phyloP scores from a whole-genome alignment of 495 filamentous ascomycete genomes.

The Penicillium steckii region DNA sequence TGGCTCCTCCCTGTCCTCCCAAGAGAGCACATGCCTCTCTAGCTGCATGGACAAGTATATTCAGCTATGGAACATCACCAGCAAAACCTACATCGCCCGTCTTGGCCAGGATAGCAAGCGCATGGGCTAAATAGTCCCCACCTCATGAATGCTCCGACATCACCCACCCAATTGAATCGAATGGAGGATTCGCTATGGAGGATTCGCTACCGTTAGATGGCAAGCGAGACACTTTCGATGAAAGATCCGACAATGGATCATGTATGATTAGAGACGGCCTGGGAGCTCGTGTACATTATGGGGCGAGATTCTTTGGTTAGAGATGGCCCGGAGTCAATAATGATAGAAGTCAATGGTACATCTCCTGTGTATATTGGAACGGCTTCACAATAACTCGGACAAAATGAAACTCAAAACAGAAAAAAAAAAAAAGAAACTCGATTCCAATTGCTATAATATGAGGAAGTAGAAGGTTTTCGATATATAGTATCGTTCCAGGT shows the following conservation, averaged over 20 bases:
- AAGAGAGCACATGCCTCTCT: slow-evolving; percentile 75
- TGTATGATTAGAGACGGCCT: slow-evolving; percentile 31
- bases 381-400: too few species aligned
- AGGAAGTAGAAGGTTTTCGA: slow-evolving; percentile 17
- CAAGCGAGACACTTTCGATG: slow-evolving; percentile 6
- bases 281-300: slow-evolving; percentile 31
- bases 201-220: not conserved
- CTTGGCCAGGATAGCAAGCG: slow-evolving; percentile 62
- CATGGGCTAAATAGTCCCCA: slow-evolving; percentile 24
- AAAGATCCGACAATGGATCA: slow-evolving; percentile 1
- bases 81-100: slow-evolving; percentile 67
- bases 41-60: slow-evolving; percentile 99
- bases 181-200: not conserved
- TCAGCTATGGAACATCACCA: slow-evolving; percentile 84
- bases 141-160: not conserved
- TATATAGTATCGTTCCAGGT: slow-evolving; percentile 18
- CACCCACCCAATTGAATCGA: not conserved
- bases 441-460: slow-evolving; percentile 28
- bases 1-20: slow-evolving; percentile 67
- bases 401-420: slow-evolving; percentile 14
- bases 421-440: slow-evolving; percentile 22
- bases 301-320: slow-evolving; percentile 16
- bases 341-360: slow-evolving; percentile 17
- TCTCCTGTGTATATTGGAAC: slow-evolving; percentile 26
- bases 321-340: slow-evolving; percentile 9